Conservation (phyloP, 495 filamentous ascomycete genomes). For the Evernia prunastri region DNA sequence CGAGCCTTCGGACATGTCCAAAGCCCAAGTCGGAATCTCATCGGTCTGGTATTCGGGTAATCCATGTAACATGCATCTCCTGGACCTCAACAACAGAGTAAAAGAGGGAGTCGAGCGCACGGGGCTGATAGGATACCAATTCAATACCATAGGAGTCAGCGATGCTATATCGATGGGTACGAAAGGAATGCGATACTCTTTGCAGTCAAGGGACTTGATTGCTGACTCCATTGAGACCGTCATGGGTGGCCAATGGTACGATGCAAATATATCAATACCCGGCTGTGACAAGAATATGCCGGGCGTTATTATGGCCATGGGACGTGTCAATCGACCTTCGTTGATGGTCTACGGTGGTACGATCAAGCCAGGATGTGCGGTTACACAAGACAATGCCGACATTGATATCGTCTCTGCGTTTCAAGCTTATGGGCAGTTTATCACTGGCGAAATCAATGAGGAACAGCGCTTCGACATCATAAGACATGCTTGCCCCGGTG, state of each 20-base stretch:
- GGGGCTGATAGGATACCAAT: constrained; percentile 78
- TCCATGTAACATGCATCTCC: constrained; percentile 98
- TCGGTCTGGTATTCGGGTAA: constrained; percentile 76
- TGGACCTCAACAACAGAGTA: constrained; percentile 77
- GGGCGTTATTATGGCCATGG: constrained; percentile 97
- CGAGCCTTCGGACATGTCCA: constrained; percentile 75
- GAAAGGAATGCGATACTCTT: constrained; percentile 83
- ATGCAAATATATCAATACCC: constrained; percentile 96
- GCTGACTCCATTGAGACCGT: constrained; percentile 98
- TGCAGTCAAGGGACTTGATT: constrained; percentile 92
- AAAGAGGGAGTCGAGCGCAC: constrained; percentile 77
- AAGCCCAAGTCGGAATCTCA: constrained; percentile 94
- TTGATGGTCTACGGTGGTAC: constrained; percentile 97
- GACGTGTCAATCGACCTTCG: constrained; percentile 83
- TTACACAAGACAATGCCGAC: constrained; percentile 61
- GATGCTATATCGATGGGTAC: constrained; percentile 55
- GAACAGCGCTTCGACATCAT: constrained; percentile 91
- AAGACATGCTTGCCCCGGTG: constrained; percentile 85
- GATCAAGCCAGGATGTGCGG: constrained; percentile 82
- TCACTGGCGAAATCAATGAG: constrained; percentile 85
- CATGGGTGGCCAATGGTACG: constrained; percentile 99
- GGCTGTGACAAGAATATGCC: constrained; percentile 99
- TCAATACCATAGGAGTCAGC: constrained; percentile 96
- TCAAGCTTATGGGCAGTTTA: constrained; percentile 94
- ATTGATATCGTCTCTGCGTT: constrained; percentile 97